These are phyloP conservation scores for Rhodotorula glutinis DNA, from an alignment of 1,284 basidiomycete genomes.

Conservation along the genomic window DNA sequence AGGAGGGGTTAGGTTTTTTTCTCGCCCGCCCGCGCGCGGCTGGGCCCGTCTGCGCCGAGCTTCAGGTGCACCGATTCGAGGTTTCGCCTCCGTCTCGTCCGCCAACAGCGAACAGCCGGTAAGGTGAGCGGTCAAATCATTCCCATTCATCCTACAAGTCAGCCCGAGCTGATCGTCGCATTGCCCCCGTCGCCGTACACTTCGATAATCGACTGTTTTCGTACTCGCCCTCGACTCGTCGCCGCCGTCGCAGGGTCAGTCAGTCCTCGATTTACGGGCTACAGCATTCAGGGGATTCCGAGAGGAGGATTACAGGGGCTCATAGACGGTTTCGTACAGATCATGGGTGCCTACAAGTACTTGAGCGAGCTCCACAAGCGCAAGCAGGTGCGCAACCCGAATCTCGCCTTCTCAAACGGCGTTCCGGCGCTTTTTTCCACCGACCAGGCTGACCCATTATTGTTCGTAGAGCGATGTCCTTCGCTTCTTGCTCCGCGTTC, in stretches of 20 bases:
- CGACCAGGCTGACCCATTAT: neutral
- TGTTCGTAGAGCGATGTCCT: constrained; percentile 60
- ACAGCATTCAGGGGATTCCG: neutral
- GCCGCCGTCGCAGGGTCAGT: neutral
- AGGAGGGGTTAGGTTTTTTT: too few species aligned
- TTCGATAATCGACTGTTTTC: neutral
- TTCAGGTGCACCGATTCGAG: neutral
- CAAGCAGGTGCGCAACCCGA: constrained; percentile 34
- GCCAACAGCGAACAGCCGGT: constrained; percentile 2
- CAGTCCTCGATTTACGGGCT: too few species aligned
- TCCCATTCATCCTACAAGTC: rapidly evolving
- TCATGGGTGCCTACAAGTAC: constrained; percentile 56
- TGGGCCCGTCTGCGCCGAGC: too few species aligned
- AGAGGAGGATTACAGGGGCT: neutral
- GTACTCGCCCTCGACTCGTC: neutral
- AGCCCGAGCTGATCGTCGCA: neutral
- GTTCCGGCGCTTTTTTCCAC: neutral
- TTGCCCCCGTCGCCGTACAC: too few species aligned
- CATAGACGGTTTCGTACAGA: neutral
- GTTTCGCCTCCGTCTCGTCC: constrained; percentile 2
- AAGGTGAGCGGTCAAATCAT: neutral
- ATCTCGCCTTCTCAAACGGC: neutral
- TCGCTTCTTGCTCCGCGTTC: constrained; percentile 95
- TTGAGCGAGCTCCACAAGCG: constrained; percentile 74
- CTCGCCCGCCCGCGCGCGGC: too few species aligned